A percentile compares a stretch with the other conserved stretches of the same genome.
Conservation (phyloP, 2,329 filamentous ascomycete genomes). For the Colletotrichum scovillei region DNA sequence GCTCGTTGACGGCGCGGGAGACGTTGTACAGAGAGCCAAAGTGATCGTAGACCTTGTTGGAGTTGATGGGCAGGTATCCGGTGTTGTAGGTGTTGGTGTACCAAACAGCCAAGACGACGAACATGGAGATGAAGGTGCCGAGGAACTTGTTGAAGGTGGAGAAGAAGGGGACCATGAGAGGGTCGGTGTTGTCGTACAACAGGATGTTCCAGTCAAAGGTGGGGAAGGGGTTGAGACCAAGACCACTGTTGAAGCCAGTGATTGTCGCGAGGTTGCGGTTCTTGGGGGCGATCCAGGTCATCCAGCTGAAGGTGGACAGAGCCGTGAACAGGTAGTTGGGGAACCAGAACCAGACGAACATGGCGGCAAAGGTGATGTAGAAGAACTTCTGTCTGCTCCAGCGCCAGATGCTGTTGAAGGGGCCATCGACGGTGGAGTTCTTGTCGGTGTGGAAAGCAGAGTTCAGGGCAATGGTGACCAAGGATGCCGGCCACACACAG, state of each 20-base stretch:
- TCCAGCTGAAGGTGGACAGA: slow-evolving; percentile 57
- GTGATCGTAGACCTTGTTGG: slow-evolving; percentile 62
- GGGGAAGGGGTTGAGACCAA: slow-evolving; percentile 44
- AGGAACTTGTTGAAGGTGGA: slow-evolving; percentile 72
- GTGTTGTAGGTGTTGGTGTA: slow-evolving; percentile 69
- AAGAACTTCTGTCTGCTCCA: slow-evolving; percentile 56
- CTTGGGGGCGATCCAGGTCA: slow-evolving; percentile 58
- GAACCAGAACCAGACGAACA: slow-evolving; percentile 63
- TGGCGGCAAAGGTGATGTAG: slow-evolving; percentile 48
- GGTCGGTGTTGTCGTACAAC: slow-evolving; percentile 45
- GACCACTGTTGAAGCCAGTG: slow-evolving; percentile 43
- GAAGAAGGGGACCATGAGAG: slow-evolving; percentile 63
- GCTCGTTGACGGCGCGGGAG: slow-evolving; percentile 51
- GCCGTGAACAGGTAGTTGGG: slow-evolving; percentile 58
- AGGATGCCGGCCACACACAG: slow-evolving; percentile 59
- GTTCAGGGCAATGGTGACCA: slow-evolving; percentile 57
- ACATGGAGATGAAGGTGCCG: slow-evolving; percentile 65
- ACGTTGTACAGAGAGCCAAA: slow-evolving; percentile 61
- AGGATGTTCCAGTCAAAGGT: slow-evolving; percentile 46
- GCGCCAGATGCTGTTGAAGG: slow-evolving; percentile 46
- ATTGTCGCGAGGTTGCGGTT: slow-evolving; percentile 43
- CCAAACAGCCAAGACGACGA: slow-evolving; percentile 67
- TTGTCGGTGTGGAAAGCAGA: slow-evolving; percentile 52
- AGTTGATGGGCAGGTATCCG: slow-evolving; percentile 65
- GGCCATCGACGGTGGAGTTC: slow-evolving; percentile 43